A percentile compares a stretch with the other conserved stretches of the same genome.
phyloP scores from a whole-genome alignment of 1,284 basidiomycete species.

The Coriolopsis trogii region DNA sequence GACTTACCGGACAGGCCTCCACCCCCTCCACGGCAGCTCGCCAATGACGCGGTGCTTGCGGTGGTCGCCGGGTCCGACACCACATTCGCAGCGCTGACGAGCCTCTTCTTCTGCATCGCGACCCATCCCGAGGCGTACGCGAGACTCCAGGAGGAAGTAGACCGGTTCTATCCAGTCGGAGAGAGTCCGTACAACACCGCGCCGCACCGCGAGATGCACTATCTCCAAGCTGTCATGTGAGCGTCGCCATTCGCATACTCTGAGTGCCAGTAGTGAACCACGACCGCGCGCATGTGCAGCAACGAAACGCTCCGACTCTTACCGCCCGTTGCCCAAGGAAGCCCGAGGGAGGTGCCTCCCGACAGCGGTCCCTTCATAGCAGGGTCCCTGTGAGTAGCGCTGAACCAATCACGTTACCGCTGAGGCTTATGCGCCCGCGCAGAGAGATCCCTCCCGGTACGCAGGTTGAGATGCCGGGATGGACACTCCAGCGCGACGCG shows the following conservation, averaged over 20 bases:
- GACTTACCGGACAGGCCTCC: constrained; percentile 6
- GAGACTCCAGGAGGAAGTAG: constrained; percentile 29
- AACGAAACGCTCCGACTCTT: constrained; percentile 59
- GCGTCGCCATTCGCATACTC: no score
- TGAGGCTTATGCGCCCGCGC: background rate
- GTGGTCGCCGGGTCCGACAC: constrained; percentile 34
- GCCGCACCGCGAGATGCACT: constrained; percentile 27
- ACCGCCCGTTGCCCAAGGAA: constrained; percentile 53
- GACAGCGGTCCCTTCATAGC: background rate
- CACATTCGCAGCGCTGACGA: constrained; percentile 19
- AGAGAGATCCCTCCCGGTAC: background rate
- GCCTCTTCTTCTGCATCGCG: constrained; percentile 23
- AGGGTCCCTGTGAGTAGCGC: background rate
- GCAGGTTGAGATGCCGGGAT: background rate
- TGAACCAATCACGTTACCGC: background rate
- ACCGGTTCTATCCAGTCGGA: constrained; percentile 25
- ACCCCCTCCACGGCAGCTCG: constrained; percentile 1
- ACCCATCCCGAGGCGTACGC: constrained; percentile 16
- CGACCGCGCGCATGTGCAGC: constrained; percentile 34
- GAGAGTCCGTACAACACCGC: constrained; percentile 25
- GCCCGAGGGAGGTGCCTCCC: constrained; percentile 43
- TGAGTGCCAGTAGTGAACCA: constrained; percentile 19
- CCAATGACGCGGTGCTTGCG: constrained; percentile 9
- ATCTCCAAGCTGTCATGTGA: constrained; percentile 33
- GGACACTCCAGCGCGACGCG: background rate